Percentiles rank a stretch among this genome's conserved stretches.
Conservation (phyloP, 129 eudicot species). For the Cynara cardunculus region DNA sequence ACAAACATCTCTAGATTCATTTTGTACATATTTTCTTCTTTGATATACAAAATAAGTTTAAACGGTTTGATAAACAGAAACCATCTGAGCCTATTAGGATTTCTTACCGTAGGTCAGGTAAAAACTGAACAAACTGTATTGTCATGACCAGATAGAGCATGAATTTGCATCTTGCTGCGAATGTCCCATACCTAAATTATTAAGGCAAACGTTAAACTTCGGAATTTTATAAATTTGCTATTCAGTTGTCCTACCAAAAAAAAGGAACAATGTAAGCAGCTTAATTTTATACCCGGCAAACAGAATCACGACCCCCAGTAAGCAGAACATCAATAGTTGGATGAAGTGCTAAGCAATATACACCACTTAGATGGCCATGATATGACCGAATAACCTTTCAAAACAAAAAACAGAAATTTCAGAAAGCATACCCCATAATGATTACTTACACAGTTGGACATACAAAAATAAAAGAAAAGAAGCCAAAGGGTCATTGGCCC, state of each 20-base stretch:
- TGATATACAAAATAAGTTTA: neutral
- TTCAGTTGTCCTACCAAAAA: too few species aligned
- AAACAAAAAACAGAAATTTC: too few species aligned
- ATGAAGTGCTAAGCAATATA: conserved; percentile 87
- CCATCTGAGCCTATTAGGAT: too few species aligned
- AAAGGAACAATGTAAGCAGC: too few species aligned
- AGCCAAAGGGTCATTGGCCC: too few species aligned
- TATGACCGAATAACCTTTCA: conserved; percentile 96
- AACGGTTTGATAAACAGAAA: too few species aligned
- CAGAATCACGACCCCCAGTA: conserved; percentile 99
- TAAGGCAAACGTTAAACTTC: too few species aligned
- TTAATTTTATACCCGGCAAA: conserved; percentile 71
- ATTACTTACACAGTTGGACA: too few species aligned
- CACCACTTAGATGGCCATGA: conserved; percentile 98
- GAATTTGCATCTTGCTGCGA: neutral
- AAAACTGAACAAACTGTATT: conserved; percentile 77
- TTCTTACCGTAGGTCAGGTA: conserved; percentile 78
- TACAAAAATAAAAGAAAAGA: too few species aligned
- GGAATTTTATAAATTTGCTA: too few species aligned
- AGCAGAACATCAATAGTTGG: conserved; percentile 89
- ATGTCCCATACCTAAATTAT: neutral
- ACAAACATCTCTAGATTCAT: too few species aligned
- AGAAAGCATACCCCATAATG: too few species aligned
- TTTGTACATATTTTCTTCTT: neutral
- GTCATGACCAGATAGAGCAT: neutral